phyloP scores from a whole-genome alignment of 352 stramenopile species.

The Globisporangium acanthophoron region DNA sequence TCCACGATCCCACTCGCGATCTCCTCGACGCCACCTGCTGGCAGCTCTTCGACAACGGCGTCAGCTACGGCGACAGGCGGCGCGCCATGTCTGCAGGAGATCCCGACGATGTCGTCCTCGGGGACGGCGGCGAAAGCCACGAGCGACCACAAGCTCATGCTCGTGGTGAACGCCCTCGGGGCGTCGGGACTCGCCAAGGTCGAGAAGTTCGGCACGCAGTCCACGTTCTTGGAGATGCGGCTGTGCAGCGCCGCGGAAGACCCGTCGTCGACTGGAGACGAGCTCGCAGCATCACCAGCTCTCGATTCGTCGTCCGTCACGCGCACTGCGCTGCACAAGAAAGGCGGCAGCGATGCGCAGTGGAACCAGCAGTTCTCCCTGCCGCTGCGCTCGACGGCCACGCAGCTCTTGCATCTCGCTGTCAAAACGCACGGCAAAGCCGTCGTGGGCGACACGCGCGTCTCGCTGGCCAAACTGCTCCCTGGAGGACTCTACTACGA shows the following conservation, averaged over 20 bases:
- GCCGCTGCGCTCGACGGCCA: slow-evolving; percentile 39
- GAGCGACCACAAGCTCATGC: slow-evolving; percentile 14
- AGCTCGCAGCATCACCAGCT: slow-evolving; percentile 1
- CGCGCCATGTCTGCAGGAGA: slow-evolving; percentile 36
- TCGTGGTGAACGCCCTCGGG: slow-evolving; percentile 58
- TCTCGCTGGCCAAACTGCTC: slow-evolving; percentile 35
- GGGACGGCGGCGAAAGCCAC: not conserved
- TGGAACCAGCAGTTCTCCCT: slow-evolving; percentile 81
- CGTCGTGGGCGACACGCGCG: slow-evolving; percentile 50
- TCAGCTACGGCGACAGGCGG: slow-evolving; percentile 10
- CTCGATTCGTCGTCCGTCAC: slow-evolving; percentile 17
- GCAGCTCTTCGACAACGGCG: not conserved
- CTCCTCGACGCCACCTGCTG: not conserved
- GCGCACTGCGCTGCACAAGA: slow-evolving; percentile 68
- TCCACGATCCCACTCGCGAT: slow-evolving; percentile 6
- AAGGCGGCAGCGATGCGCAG: slow-evolving; percentile 72
- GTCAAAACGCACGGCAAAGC: slow-evolving; percentile 68
- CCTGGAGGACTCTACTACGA: slow-evolving; percentile 42
- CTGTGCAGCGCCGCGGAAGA: slow-evolving; percentile 12
- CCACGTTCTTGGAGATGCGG: slow-evolving; percentile 57
- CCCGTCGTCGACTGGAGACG: slow-evolving; percentile 5
- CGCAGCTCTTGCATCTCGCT: slow-evolving; percentile 41
- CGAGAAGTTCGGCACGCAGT: slow-evolving; percentile 77
- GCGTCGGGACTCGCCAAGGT: slow-evolving; percentile 54
- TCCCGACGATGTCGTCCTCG: slow-evolving; percentile 21